Evolutionary conservation across 257 asterid species (phyloP), one percentile per base, ranked within the genome.

Genomic region (Knoxia roxburghii): DNA sequence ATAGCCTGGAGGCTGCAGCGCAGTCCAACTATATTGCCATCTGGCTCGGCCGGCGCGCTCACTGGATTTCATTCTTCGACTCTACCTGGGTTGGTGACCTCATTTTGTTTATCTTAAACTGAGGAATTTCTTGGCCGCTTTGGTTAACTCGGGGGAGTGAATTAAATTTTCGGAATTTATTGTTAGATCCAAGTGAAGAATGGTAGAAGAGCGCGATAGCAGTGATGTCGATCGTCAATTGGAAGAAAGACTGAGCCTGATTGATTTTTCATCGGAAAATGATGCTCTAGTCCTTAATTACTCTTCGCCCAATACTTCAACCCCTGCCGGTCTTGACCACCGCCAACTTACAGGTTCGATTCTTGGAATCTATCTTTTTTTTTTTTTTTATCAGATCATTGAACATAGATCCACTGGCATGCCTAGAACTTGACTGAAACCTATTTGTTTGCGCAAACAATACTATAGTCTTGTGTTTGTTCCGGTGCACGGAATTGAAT

Each of bases 341-440:
- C 33, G 56, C 53, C 90, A 76, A 26, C 74, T 68, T 76, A 61
- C 85, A 80, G 91, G 95, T 83, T 65, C 0, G 32, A 39, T 65
- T 53, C 29, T 40, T 51, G 48, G 33, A 15, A 7, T 56, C 43
- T 23, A 13, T 41, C 37, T 61, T 27, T 43, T 72, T 59, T 12
- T 1, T 65, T 17, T 40, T 7, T 8, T 45, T 20, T 24, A 27
- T 23, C 41, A 48, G 2, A 18, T 9, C 17, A 15, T 6, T 23
- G 45, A 23, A 33, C 27, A 14, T 17, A 59, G 66, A 72, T 72
- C 67, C 32, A 62, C 15, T 52, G 14, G 21, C 1, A 4, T 18
- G 24, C 5, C 9, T 12, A 1, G 2, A 23, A 17, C 61, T 50
- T 21, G 43, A 24, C n/a, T 48, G 65, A 50, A 50, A n/a, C 75